phyloP scores from a whole-genome alignment of 176 grass and related monocot genomes.

The Paspalum notatum region DNA sequence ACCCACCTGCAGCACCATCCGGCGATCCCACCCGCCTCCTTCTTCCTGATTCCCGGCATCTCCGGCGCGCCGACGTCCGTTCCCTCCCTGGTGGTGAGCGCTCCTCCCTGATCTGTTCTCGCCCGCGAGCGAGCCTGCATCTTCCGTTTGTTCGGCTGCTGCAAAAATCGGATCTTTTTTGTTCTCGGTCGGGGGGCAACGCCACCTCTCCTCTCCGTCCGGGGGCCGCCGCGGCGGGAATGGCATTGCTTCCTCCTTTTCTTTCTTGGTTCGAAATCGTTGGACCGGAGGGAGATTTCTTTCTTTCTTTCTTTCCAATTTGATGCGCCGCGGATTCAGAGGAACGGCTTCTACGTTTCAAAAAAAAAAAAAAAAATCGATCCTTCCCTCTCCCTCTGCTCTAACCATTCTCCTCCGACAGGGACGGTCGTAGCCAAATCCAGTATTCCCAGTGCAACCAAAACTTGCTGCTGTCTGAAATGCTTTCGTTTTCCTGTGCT shows the following conservation, averaged over 20 bases:
- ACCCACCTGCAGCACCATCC: conserved; percentile 11
- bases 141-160: neutral
- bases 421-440: neutral
- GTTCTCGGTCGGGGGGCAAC: no score
- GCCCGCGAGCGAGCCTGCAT: neutral
- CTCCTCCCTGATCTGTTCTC: conserved; percentile 30
- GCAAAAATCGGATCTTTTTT: no score
- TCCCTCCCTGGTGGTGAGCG: conserved; percentile 39
- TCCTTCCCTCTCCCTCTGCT: neutral
- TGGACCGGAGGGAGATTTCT: neutral
- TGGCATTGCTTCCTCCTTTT: neutral
- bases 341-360: neutral
- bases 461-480: conserved; percentile 28
- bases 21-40: neutral
- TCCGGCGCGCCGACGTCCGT: neutral
- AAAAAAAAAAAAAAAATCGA: neutral
- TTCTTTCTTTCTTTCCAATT: conserved; percentile 19
- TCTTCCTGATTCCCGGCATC: neutral
- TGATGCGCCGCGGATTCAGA: conserved; percentile 19
- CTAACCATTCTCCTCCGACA: conserved; percentile 19
- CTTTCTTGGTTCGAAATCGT: conserved; percentile 20
- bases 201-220: no score
- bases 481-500: conserved; percentile 35
- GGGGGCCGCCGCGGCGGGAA: conserved; percentile 8
- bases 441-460: neutral